These are phyloP conservation scores for Westerdykella ornata DNA, from an alignment of 2,329 filamentous ascomycete species.

Conservation along the genomic window DNA sequence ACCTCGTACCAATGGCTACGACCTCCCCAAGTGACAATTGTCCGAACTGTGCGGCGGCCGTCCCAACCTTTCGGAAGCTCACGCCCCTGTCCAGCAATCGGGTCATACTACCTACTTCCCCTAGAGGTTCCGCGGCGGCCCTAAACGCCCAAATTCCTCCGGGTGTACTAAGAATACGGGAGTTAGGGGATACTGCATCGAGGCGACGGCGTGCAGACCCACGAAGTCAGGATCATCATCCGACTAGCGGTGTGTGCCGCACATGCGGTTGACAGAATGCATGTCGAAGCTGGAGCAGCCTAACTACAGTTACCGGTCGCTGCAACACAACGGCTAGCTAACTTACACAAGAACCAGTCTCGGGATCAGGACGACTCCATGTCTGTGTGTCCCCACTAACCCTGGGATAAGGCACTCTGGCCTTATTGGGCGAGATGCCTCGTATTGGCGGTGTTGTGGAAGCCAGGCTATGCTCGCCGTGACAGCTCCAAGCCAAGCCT, in stretches of 20 bases:
- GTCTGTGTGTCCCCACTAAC: too few relatives aligned
- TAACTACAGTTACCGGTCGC: conserved; percentile 17
- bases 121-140: neutral
- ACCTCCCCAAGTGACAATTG: too few relatives aligned
- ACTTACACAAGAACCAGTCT: too few relatives aligned
- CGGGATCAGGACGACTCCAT: too few relatives aligned
- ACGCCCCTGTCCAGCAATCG: conserved; percentile 10
- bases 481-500: too few relatives aligned
- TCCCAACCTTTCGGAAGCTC: conserved; percentile 6
- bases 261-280: conserved; percentile 5
- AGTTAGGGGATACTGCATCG: conserved; percentile 3
- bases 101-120: conserved; percentile 19
- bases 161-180: too few relatives aligned
- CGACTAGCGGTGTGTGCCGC: conserved; percentile 9
- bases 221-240: conserved; percentile 7
- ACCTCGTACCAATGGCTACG: too few relatives aligned
- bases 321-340: conserved; percentile 18
- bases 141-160: too few relatives aligned
- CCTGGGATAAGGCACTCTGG: too few relatives aligned
- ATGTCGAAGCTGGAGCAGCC: conserved; percentile 3
- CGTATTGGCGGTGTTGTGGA: conserved; percentile 3
- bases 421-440: conserved; percentile 8
- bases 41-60: conserved; percentile 10
- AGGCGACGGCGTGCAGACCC: conserved; percentile 13
- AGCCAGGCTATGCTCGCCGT: too few relatives aligned